Conservation (phyloP, 139 green algal species). For the Chlorella sorokiniana region DNA sequence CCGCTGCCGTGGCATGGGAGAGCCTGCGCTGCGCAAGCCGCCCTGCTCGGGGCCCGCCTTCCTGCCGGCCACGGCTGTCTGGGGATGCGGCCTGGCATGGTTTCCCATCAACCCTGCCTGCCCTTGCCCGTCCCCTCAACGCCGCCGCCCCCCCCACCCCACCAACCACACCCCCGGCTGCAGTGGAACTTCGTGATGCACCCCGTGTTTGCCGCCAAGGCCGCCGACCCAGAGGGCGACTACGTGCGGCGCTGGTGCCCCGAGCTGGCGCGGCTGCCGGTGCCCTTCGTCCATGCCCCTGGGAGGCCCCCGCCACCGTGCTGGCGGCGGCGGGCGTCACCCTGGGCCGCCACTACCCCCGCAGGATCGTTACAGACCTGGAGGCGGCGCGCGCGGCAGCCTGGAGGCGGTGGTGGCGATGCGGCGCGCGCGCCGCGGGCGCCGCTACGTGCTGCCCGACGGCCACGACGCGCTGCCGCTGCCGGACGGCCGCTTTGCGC, state of each 20-base stretch:
- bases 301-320: conserved; percentile 64
- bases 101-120: too few relatives aligned
- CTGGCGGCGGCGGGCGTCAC: conserved; percentile 49
- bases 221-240: conserved; percentile 76
- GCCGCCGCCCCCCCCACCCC: too few relatives aligned
- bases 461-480: background rate
- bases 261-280: conserved; percentile 71
- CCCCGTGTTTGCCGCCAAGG: background rate
- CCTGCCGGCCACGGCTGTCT: too few relatives aligned
- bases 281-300: conserved; percentile 73
- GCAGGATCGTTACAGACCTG: background rate
- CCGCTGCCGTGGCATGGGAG: too few relatives aligned
- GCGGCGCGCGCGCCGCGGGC: background rate
- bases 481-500: background rate
- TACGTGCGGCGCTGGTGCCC: conserved; percentile 90
- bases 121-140: too few relatives aligned
- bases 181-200: background rate
- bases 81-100: too few relatives aligned
- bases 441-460: background rate
- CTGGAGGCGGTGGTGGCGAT: background rate
- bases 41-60: too few relatives aligned
- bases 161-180: too few relatives aligned
- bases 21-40: too few relatives aligned
- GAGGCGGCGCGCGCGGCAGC: background rate
- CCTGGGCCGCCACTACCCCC: background rate